A percentile compares a stretch with the other conserved stretches of the same genome.
phyloP scores from a whole-genome alignment of 2,329 filamentous ascomycete genomes.

The Madurella mycetomatis region DNA sequence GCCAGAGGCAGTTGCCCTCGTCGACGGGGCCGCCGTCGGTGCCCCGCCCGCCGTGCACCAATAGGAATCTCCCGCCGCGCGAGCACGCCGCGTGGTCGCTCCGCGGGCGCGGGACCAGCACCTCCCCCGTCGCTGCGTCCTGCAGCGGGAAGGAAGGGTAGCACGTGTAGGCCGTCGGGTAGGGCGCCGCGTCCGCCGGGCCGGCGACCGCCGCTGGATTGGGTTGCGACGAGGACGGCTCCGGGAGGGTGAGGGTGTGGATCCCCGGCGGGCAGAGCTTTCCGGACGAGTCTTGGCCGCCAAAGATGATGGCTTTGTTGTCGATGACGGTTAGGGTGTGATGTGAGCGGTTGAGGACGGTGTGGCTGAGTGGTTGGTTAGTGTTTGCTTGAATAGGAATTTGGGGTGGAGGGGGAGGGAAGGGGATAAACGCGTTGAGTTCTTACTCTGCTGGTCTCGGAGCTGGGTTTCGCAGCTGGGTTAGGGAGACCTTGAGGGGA shows the following conservation, averaged over 20 bases:
- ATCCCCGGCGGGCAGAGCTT: constrained; percentile 46
- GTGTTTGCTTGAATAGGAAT: background rate
- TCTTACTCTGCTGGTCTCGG: constrained; percentile 30
- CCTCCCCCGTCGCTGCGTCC: constrained; percentile 27
- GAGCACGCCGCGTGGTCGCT: constrained; percentile 35
- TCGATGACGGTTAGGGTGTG: constrained; percentile 51
- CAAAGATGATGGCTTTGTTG: constrained; percentile 38
- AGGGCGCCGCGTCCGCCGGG: constrained; percentile 27
- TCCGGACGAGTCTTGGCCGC: constrained; percentile 21
- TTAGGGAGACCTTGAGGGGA: constrained; percentile 47
- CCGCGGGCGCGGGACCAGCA: constrained; percentile 32
- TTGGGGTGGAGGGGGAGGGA: background rate
- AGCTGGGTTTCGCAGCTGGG: constrained; percentile 39
- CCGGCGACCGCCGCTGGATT: constrained; percentile 24
- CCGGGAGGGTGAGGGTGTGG: constrained; percentile 47
- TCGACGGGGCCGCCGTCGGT: constrained; percentile 28
- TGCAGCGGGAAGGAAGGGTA: constrained; percentile 31
- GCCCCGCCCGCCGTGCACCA: constrained; percentile 36
- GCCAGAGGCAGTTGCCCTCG: constrained; percentile 35
- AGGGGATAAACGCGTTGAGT: no score
- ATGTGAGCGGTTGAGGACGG: constrained; percentile 41
- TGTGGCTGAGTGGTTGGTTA: constrained; percentile 22
- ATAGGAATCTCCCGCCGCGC: constrained; percentile 28
- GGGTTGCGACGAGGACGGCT: background rate
- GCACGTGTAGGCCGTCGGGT: constrained; percentile 30